Percentiles rank a stretch among this genome's conserved stretches.
These are phyloP conservation scores for Saposhnikovia divaricata DNA, from an alignment of 129 eudicot genomes.

Conservation along the genomic window DNA sequence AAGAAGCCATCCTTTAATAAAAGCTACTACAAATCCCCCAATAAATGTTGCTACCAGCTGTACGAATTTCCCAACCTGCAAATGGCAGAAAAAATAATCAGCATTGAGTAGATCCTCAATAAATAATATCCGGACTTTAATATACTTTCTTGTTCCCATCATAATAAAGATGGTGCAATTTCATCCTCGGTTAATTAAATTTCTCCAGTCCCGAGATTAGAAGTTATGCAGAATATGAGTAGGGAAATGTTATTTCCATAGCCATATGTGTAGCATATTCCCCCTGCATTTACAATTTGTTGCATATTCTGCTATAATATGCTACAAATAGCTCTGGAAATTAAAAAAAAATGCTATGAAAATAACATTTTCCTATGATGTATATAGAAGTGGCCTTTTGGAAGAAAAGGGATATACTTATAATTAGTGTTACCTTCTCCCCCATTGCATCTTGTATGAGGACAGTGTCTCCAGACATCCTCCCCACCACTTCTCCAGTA, in stretches of 20 bases:
- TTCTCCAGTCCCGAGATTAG: too few species aligned
- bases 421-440: slow-evolving; percentile 52
- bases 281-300: too few species aligned
- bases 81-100: background rate
- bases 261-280: too few species aligned
- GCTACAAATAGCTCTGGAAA: too few species aligned
- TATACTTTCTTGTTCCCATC: background rate
- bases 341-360: too few species aligned
- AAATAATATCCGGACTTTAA: too few species aligned
- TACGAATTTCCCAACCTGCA: slow-evolving; percentile 54
- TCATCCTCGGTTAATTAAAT: too few species aligned
- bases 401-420: background rate
- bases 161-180: too few species aligned
- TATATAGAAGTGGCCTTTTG: background rate
- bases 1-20: slow-evolving; percentile 80
- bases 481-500: slow-evolving; percentile 89
- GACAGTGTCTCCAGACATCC: slow-evolving; percentile 97
- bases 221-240: too few species aligned
- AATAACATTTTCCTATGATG: too few species aligned
- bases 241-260: too few species aligned
- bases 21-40: slow-evolving; percentile 77
- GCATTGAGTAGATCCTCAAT: background rate
- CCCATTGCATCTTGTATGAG: slow-evolving; percentile 98
- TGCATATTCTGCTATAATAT: too few species aligned
- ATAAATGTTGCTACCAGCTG: slow-evolving; percentile 66